Percentiles rank a stretch among this genome's conserved stretches.
phyloP scores from a whole-genome alignment of 1,284 basidiomycete genomes.

The Anthracocystis setariae region DNA sequence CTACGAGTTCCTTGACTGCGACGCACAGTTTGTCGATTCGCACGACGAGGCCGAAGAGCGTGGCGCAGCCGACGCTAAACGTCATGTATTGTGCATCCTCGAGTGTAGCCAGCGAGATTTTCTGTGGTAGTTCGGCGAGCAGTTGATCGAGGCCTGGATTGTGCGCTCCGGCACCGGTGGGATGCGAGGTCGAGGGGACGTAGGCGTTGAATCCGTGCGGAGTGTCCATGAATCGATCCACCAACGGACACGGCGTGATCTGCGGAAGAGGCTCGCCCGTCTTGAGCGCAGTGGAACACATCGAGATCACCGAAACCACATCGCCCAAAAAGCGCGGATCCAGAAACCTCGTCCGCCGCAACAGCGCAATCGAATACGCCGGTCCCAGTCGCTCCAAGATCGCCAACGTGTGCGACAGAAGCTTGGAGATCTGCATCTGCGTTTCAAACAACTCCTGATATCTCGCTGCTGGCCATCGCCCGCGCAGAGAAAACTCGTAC shows the following conservation, averaged over 20 bases:
- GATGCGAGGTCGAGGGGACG: neutral
- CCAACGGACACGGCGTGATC: slow-evolving; percentile 82
- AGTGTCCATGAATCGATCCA: slow-evolving; percentile 74
- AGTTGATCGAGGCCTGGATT: no score
- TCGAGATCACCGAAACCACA: slow-evolving; percentile 68
- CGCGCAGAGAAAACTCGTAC: slow-evolving; percentile 67
- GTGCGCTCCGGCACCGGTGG: no score
- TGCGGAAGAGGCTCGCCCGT: slow-evolving; percentile 82
- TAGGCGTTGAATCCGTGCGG: slow-evolving; percentile 67
- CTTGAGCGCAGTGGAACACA: slow-evolving; percentile 73
- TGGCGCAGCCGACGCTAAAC: slow-evolving; percentile 73
- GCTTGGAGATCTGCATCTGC: slow-evolving; percentile 59
- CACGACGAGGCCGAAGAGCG: slow-evolving; percentile 75
- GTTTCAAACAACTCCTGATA: slow-evolving; percentile 48
- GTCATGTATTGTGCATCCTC: slow-evolving; percentile 47
- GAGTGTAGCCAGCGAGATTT: slow-evolving; percentile 28
- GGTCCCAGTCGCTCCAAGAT: slow-evolving; percentile 46
- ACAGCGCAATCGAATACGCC: slow-evolving; percentile 72
- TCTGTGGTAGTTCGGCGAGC: slow-evolving; percentile 17
- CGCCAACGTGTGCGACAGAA: slow-evolving; percentile 72
- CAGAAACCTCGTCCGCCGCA: slow-evolving; percentile 78
- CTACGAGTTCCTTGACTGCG: slow-evolving; percentile 80
- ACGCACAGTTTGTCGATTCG: slow-evolving; percentile 79
- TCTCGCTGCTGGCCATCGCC: slow-evolving; percentile 57
- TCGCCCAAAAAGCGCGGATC: slow-evolving; percentile 86